These are phyloP conservation scores for Sherardia arvensis DNA, from an alignment of 257 asterid species.

Conservation along the genomic window DNA sequence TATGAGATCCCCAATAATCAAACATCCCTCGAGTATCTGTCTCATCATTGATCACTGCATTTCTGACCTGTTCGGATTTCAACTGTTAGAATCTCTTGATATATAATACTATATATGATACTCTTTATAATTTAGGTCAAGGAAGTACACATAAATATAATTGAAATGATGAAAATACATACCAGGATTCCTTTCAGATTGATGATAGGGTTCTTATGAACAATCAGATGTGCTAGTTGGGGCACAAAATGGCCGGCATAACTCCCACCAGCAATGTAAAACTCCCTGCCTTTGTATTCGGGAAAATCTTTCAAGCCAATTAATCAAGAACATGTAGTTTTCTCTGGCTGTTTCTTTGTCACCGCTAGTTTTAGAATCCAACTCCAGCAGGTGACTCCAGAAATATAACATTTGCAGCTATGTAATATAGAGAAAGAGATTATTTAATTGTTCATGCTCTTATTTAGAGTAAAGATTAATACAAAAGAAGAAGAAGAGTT, in stretches of 20 bases:
- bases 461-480: neutral
- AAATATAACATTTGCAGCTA: constrained; percentile 64
- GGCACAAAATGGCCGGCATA: constrained; percentile 83
- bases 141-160: too few species aligned
- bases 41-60: constrained; percentile 68
- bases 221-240: constrained; percentile 55
- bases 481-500: neutral
- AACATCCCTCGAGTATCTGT: constrained; percentile 56
- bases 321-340: constrained; percentile 42
- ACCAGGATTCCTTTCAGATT: constrained; percentile 81
- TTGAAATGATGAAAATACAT: constrained; percentile 10
- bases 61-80: constrained; percentile 70
- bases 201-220: constrained; percentile 33
- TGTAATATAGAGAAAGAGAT: too few species aligned
- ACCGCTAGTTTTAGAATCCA: constrained; percentile 28
- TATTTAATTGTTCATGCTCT: too few species aligned
- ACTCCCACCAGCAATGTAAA: constrained; percentile 64
- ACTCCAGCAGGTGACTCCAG: constrained; percentile 89
- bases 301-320: constrained; percentile 76
- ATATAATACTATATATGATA: too few species aligned
- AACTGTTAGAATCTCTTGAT: too few species aligned
- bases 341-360: constrained; percentile 49
- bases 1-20: constrained; percentile 55
- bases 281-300: constrained; percentile 46
- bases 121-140: too few species aligned